Evolutionary conservation across 2,329 filamentous ascomycete species (phyloP), one percentile per base, ranked within the genome.

Genomic region (Trichoderma oligosporum): DNA sequence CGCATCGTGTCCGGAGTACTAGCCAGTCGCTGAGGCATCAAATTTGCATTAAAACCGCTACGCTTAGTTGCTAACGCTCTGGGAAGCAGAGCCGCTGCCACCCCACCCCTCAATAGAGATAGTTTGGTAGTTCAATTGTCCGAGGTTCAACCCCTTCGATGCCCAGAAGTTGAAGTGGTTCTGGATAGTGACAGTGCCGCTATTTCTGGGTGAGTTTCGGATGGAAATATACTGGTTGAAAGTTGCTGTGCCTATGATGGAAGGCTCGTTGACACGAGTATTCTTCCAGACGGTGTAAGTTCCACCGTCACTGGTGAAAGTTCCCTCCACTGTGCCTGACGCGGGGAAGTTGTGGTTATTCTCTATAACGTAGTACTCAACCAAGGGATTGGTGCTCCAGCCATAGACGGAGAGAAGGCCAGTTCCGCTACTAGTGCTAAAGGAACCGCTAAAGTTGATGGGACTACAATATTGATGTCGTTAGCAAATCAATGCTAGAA

Each of bases 61-160:
- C 6, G 6, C 22, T 16, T 57, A 57, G 24, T 70, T 81, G 79
- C 2, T 70, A 16, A 80, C 76, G 49, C 73, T 80, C 59, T 82
- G 80, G 46, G 63, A 68, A 39, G 79, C 72, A 49, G 68, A 72
- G 0, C 80, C 79, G 59, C 71, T 74, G 69, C 78, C 80, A 60
- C 72, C 68, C 67, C 81, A 81, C 3, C 78, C 80, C 67, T 82
- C 80, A 1, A 77, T 78, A 12, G 80, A 80, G 18, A 82, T 68
- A 60, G 83, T 80, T 72, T 78, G 74, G 66, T 83, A 83, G 67
- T 82, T 71, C 62, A 75, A 71, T 36, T 61, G 71, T 2, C 80
- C 81, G 9, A 83, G 64, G 24, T 68, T 72, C 66, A 82, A 67
- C 3, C 80, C 80, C n/a, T 67, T 63, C 35, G 71, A 70, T 18